Evolutionary conservation across 2,329 filamentous ascomycete species (phyloP).

Genomic region (Arthroderma sp.): DNA sequence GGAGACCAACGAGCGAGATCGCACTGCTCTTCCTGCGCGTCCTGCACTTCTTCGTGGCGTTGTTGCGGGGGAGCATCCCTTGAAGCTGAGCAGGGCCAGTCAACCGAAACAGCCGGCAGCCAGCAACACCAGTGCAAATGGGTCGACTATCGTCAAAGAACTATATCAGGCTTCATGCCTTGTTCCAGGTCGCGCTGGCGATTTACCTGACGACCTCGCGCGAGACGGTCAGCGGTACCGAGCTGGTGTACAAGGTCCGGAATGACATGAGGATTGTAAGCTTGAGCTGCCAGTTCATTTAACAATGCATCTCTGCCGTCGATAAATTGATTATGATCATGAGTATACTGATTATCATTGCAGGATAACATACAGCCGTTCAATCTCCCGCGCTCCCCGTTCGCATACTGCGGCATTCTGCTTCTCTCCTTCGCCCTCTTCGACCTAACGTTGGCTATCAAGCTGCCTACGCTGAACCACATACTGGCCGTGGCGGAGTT

Average conservation of each 20-base stretch:
- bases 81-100: not conserved
- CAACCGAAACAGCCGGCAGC: not conserved
- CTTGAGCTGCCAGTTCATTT: not conserved
- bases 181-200: conserved; percentile 74
- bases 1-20: not conserved
- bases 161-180: conserved; percentile 66
- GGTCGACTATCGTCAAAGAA: conserved; percentile 67
- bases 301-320: not conserved
- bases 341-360: not conserved
- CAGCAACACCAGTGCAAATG: conserved; percentile 41
- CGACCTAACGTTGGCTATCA: conserved; percentile 51
- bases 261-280: conserved; percentile 70
- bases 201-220: conserved; percentile 74
- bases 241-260: conserved; percentile 66
- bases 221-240: conserved; percentile 60
- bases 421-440: conserved; percentile 53
- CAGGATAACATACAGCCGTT: conserved; percentile 51
- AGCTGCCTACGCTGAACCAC: conserved; percentile 52
- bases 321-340: not conserved
- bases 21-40: not conserved
- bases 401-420: conserved; percentile 56
- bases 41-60: not conserved
- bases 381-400: conserved; percentile 54
- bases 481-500: conserved; percentile 43
- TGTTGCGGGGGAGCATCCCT: not conserved